These are phyloP conservation scores for Umbelopsis sp. DNA, from an alignment of 192 early-diverging fungal genomes.

Conservation along the genomic window DNA sequence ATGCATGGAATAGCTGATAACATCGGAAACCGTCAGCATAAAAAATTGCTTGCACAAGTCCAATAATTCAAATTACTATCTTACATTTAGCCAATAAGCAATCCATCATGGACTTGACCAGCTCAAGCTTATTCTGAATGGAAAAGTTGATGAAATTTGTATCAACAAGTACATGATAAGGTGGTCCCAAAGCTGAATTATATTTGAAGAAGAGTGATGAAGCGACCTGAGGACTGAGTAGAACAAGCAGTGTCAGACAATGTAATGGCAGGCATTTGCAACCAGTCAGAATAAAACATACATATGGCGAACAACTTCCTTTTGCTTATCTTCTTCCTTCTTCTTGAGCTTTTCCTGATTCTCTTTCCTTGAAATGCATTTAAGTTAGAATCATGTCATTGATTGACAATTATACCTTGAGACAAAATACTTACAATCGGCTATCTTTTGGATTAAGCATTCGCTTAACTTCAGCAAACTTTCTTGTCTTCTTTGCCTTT, in stretches of 20 bases:
- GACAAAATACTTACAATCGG: slow-evolving; percentile 67
- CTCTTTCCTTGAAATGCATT: slow-evolving; percentile 42
- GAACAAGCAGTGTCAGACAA: background rate
- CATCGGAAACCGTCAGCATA: background rate
- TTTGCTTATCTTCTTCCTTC: slow-evolving; percentile 69
- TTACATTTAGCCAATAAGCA: slow-evolving; percentile 96
- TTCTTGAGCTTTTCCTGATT: slow-evolving; percentile 69
- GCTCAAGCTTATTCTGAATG: slow-evolving; percentile 97
- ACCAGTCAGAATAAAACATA: slow-evolving; percentile 39
- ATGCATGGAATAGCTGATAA: slow-evolving; percentile 84
- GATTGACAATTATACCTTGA: slow-evolving; percentile 15
- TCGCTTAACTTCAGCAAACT: slow-evolving; percentile 94
- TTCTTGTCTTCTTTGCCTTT: slow-evolving; percentile 90
- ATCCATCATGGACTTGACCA: slow-evolving; percentile 98
- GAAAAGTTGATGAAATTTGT: slow-evolving; percentile 99
- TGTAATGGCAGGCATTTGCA: background rate
- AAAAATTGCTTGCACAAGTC: background rate
- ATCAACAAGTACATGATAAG: slow-evolving; percentile 95
- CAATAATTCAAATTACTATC: background rate
- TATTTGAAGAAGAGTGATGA: slow-evolving; percentile 97
- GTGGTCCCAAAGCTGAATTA: slow-evolving; percentile 93
- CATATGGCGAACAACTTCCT: slow-evolving; percentile 73
- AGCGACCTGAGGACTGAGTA: slow-evolving; percentile 80
- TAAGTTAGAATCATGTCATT: slow-evolving; percentile 8
- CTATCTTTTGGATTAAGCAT: slow-evolving; percentile 90